Evolutionary conservation across 2,329 filamentous ascomycete species (phyloP).

Genomic region (Hymenoscyphus repandus): DNA sequence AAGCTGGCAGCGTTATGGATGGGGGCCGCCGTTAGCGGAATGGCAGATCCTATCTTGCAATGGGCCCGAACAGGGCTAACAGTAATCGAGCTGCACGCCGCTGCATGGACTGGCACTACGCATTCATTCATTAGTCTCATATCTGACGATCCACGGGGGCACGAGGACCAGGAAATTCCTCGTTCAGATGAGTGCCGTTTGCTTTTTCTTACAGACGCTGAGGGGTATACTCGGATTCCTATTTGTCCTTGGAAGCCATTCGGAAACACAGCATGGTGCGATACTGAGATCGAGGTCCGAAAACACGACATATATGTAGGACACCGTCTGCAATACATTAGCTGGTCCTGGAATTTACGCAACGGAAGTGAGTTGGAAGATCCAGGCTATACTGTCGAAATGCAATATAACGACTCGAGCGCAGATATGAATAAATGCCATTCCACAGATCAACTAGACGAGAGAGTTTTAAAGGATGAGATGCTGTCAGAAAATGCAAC

Average conservation of each 20-base stretch:
- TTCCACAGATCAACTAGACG: background rate
- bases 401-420: background rate
- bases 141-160: conserved; percentile 1
- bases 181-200: conserved; percentile 10
- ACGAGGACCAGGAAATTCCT: conserved; percentile 1
- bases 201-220: conserved; percentile 8
- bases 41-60: conserved; percentile 6
- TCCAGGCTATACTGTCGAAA: conserved; percentile 11
- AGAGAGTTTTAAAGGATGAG: conserved; percentile 7
- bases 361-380: conserved; percentile 7
- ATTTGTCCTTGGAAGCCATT: conserved; percentile 31
- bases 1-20: conserved; percentile 7
- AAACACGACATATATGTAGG: conserved; percentile 23
- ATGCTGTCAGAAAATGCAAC: conserved; percentile 28
- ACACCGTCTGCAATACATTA: conserved; percentile 25
- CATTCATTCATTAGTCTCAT: conserved; percentile 9
- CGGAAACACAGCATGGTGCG: conserved; percentile 25
- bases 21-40: conserved; percentile 8
- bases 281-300: conserved; percentile 30
- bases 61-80: conserved; percentile 2
- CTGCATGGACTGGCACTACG: conserved; percentile 9
- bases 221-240: conserved; percentile 9
- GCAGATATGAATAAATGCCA: background rate
- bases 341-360: conserved; percentile 21
- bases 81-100: conserved; percentile 7